Base-by-base conservation (phyloP, 768 basidiomycete species). In the Pisolithus sp. region DNA sequence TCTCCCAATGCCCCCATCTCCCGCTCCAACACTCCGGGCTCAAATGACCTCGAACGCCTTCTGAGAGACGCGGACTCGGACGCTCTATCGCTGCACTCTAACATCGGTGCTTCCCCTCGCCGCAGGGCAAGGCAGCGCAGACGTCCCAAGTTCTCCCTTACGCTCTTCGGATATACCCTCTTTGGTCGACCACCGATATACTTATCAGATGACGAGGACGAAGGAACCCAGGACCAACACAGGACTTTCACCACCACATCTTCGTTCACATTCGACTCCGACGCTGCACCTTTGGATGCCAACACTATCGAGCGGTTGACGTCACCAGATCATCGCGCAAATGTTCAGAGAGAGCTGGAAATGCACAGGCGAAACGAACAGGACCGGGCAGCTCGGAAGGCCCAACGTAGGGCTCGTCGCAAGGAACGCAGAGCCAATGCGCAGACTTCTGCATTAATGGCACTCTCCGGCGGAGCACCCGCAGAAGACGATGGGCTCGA, bases 1-100 rank as follows among this genome's bases (percentile, higher is more conserved):
- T 18, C 53, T 17, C 48, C 53, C 51, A 48, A 48, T 52, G 37
- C 34, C 54, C 56, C 48, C 49, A 63, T 67, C 15, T 60, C 70
- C 57, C 66, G 68, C 51, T 56, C 71, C 1, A 63, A 55, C 10
- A 50, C 59, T 23, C 43, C 56, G 24, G 56, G 62, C 6, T 50
- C 60, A 46, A 63, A 70, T 59, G 76, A 78, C 58, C 76, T 80
- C 55, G 75, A 80, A 44, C 68, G 76, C 34, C 72, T 80, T 45
- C 71, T 80, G n/a, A 72, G 60, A 1, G 76, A 77, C 62, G 52
- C 76, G 26, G 79, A 79, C 54, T 69, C 70, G 7, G 85, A 87
- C 48, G 80, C 74, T 7, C 73, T 86, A 47, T 86, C 84, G 1
- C 61, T 86, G 38, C 84, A 87, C 64, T 84, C 86, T 7, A 82